Percentiles rank a stretch among this genome's conserved stretches.
Conservation (phyloP, 257 asterid species). For the Sherardia arvensis region DNA sequence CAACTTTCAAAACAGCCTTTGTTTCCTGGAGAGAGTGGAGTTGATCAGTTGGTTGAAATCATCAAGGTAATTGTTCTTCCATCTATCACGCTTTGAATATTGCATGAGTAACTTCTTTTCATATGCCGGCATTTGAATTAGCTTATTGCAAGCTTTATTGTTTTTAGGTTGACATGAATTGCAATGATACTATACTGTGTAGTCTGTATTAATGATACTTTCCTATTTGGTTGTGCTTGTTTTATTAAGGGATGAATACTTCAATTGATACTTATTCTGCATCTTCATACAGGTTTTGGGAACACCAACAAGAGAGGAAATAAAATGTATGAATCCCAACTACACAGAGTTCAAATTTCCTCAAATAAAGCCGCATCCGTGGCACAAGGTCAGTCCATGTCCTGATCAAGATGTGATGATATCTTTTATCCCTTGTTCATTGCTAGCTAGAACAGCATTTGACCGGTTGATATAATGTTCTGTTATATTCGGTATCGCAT, state of each 20-base stretch:
- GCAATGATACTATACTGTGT: neutral
- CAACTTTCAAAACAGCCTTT: slow-evolving; percentile 50
- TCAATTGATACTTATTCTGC: slow-evolving; percentile 8
- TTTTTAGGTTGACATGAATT: neutral
- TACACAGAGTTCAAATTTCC: slow-evolving; percentile 90
- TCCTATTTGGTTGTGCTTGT: neutral
- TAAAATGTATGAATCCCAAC: slow-evolving; percentile 95
- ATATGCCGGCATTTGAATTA: too few species aligned
- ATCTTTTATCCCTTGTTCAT: neutral
- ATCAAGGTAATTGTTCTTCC: slow-evolving; percentile 56
- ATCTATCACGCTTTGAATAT: neutral
- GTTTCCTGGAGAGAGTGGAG: slow-evolving; percentile 99
- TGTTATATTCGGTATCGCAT: neutral
- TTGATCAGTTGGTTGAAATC: slow-evolving; percentile 91
- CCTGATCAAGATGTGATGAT: neutral
- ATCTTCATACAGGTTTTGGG: slow-evolving; percentile 71
- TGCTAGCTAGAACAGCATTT: neutral
- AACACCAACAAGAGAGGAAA: slow-evolving; percentile 97
- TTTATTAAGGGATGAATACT: neutral
- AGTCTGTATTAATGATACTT: neutral
- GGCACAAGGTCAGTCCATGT: slow-evolving; percentile 71
- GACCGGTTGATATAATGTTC: neutral
- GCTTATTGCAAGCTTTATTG: neutral
- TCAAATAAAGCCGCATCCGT: slow-evolving; percentile 97
- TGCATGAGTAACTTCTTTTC: slow-evolving; percentile 3